Conservation (phyloP, 2,329 filamentous ascomycete species). For the Fusarium decemcellulare region DNA sequence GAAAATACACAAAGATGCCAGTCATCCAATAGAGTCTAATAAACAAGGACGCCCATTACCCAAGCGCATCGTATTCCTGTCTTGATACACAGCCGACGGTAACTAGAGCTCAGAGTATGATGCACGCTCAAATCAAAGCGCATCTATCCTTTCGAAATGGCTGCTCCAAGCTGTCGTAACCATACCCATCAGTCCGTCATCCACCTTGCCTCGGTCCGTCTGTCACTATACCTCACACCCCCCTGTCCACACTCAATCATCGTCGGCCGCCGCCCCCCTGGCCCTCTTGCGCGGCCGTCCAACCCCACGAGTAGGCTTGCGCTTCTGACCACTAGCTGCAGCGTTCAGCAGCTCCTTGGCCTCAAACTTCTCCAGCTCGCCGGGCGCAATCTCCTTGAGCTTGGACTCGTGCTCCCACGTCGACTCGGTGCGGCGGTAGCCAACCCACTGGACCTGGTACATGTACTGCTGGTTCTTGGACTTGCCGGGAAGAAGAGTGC, state of each 20-base stretch:
- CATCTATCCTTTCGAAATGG: not conserved
- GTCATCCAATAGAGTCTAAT: conserved; percentile 22
- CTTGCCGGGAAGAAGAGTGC: conserved; percentile 28
- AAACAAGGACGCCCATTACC: conserved; percentile 21
- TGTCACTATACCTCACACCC: too few relatives aligned
- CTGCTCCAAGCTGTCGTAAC: too few relatives aligned
- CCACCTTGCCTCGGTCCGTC: too few relatives aligned
- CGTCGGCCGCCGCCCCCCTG: conserved; percentile 3
- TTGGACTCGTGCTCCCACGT: conserved; percentile 44
- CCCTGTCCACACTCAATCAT: conserved; percentile 5
- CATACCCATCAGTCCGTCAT: not conserved
- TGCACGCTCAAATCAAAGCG: conserved; percentile 9
- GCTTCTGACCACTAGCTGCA: conserved; percentile 36
- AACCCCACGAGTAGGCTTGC: conserved; percentile 37
- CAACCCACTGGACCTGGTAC: conserved; percentile 47
- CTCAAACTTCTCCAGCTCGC: conserved; percentile 43
- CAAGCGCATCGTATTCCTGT: conserved; percentile 26
- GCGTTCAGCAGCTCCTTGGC: conserved; percentile 36
- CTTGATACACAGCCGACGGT: conserved; percentile 11
- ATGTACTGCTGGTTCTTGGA: conserved; percentile 34
- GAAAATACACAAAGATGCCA: not conserved
- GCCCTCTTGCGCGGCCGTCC: conserved; percentile 46
- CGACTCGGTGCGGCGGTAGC: conserved; percentile 41
- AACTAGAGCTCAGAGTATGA: not conserved
- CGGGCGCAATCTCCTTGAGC: conserved; percentile 41